Base-by-base conservation (phyloP, 2,329 filamentous ascomycete genomes). In the Alternaria solani region DNA sequence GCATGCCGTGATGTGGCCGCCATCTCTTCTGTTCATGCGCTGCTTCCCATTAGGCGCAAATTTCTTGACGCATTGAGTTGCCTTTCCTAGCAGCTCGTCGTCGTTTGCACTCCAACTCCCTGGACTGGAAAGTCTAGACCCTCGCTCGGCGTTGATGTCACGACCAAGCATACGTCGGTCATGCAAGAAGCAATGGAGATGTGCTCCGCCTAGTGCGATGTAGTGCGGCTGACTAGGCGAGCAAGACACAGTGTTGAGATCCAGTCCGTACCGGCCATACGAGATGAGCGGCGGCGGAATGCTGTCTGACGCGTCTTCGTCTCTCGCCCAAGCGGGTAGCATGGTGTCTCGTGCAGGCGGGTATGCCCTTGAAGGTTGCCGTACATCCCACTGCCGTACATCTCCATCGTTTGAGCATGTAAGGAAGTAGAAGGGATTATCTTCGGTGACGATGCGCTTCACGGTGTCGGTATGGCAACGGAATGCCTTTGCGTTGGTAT, bases 371-470 rank as follows among this genome's bases (percentile, higher is more conserved):
- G 87, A 87, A 2, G 88, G 88, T 68, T 88, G 85, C 23, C 88
- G 82, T 43, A 89, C 74, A 75, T 91, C 88, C 86, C 88, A 91
- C 68, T 91, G 89, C 47, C 89, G 82, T 30, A 91, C 88, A 64
- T 90, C 88, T 26, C 89, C 88, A 75, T 91, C 88, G 70, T 91
- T 89, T 0, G 87, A 89, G 73, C 89, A 91, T 0, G 87, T 91
- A 55, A 91, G 75, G 69, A 91, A 91, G n/a, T 89, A 81, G 73
- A 88, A 82, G 0, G 88, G 89, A 3, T 87, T 90, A 6, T 86
- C 87, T 69, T 91, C 88, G 0, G 88, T 91, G 34, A 91, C 87
- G 48, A 91, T 89, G 34, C 88, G 82, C 78, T 91, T 91, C 30
- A 88, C 89, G 11, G 88, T 83, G 69, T 90, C 88, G 7, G 83